Percentiles rank a stretch among this genome's conserved stretches.
These are phyloP conservation scores for Leishmania gerbilli DNA, from an alignment of 208 protist species.

Conservation along the genomic window DNA sequence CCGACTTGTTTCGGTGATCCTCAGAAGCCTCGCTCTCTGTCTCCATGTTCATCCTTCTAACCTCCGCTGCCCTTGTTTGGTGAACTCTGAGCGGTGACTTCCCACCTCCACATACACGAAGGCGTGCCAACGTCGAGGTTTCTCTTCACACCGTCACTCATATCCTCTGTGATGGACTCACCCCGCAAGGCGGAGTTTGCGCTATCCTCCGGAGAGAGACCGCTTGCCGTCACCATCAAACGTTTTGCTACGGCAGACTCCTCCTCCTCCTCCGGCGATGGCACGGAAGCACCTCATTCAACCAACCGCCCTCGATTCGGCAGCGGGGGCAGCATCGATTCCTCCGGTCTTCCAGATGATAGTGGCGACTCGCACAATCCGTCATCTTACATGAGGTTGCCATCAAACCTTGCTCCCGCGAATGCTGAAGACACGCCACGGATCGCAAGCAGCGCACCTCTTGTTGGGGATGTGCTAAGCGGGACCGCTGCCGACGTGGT, in stretches of 20 bases:
- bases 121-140: neutral
- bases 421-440: neutral
- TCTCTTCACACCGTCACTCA: neutral
- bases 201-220: slow-evolving; percentile 7
- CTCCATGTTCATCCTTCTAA: neutral
- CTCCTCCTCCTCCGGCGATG: neutral
- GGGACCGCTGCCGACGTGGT: neutral
- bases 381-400: neutral
- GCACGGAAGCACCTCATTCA: neutral
- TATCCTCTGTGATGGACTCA: neutral
- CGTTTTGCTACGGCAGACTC: slow-evolving; percentile 37
- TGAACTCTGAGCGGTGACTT: neutral
- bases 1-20: neutral
- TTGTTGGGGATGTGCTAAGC: neutral
- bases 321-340: slow-evolving; percentile 7
- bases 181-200: neutral
- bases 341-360: slow-evolving; percentile 19
- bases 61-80: neutral
- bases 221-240: slow-evolving; percentile 14
- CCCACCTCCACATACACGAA: neutral
- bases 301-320: neutral
- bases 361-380: slow-evolving; percentile 8
- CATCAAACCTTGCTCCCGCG: neutral
- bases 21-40: neutral
- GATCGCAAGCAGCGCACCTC: neutral